Percentiles rank a stretch among this genome's conserved stretches.
Evolutionary conservation across 305 asterid genomes (phyloP).

Genomic region (Fraxinus floribunda): DNA sequence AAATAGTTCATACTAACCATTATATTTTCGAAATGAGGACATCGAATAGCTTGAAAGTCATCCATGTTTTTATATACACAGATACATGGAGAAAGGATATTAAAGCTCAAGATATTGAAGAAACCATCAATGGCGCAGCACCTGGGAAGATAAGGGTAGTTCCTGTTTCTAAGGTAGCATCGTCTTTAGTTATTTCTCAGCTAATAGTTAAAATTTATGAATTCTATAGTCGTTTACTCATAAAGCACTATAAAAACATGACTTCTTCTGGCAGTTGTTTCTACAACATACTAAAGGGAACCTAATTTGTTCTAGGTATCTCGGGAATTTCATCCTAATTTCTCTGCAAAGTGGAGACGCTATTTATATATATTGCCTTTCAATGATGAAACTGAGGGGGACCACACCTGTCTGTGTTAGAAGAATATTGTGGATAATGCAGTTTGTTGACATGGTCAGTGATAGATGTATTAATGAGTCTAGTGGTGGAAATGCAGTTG

Average conservation of each 20-base stretch:
- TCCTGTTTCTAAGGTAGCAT: conserved; percentile 73
- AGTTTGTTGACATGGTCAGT: conserved; percentile 32
- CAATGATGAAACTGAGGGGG: conserved; percentile 37
- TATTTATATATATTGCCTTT: conserved; percentile 84
- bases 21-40: not conserved
- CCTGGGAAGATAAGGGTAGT: conserved; percentile 66
- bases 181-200: conserved; percentile 7
- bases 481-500: conserved; percentile 25
- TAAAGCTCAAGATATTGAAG: conserved; percentile 53
- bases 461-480: conserved; percentile 28
- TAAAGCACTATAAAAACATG: conserved; percentile 14
- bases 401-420: conserved; percentile 26
- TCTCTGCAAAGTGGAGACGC: conserved; percentile 95
- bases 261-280: conserved; percentile 10
- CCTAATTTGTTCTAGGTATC: conserved; percentile 51
- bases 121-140: conserved; percentile 59
- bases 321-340: conserved; percentile 91
- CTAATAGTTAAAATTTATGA: conserved; percentile 8
- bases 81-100: conserved; percentile 94
- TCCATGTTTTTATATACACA: conserved; percentile 32
- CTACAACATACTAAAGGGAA: conserved; percentile 13
- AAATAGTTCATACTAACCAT: not conserved
- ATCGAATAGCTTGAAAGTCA: not conserved
- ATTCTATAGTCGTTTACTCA: not conserved
- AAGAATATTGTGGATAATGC: conserved; percentile 26